Evolutionary conservation across 1,284 basidiomycete species (phyloP), one percentile per base, ranked within the genome.

Genomic region (Meripilus lineatus): DNA sequence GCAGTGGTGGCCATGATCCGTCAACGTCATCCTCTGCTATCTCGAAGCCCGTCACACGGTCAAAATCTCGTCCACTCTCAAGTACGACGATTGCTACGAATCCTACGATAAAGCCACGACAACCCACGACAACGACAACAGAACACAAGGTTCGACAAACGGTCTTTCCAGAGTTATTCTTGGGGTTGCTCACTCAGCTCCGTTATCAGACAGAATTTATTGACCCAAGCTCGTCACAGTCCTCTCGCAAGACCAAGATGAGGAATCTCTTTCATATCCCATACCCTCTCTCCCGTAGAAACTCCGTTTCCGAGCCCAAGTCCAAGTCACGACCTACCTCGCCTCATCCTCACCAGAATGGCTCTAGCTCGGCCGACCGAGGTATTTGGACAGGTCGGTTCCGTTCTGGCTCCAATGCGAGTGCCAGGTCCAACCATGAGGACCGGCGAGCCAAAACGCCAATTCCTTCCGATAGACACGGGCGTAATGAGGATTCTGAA

Each of bases 41-140:
- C 42, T 66, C 73, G 36, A 80, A 75, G 54, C 75, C 77, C 0
- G 50, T 66, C 21, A 64, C 71, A 1, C 71, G 78, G 22, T 62
- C 76, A 13, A 74, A 71, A 38, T 79, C 75, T 15, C 72, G 83
- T 5, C 82, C 83, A 3, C 59, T 86, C 24, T 85, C 84, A 2
- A 74, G 77, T 14, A 77, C 75, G 0, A 82, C 79, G 1, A 75
- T 75, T 14, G 71, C 74, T 2, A 81, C 80, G 2, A 74, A 75
- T 51, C 68, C 72, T 11, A 81, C 81, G 17, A 66, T 77, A 44
- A 77, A 73, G 10, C 77, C 79, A n/a, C n/a, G n/a, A n/a, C n/a
- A n/a, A n/a, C n/a, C n/a, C n/a, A n/a, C n/a, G n/a, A n/a, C n/a
- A n/a, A 15, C 49, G 45, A 18, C 48, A 44, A 14, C 52, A 38